phyloP scores from a whole-genome alignment of 225 moss, liverwort and hornwort genomes.

The Rhytidiadelphus loreus region DNA sequence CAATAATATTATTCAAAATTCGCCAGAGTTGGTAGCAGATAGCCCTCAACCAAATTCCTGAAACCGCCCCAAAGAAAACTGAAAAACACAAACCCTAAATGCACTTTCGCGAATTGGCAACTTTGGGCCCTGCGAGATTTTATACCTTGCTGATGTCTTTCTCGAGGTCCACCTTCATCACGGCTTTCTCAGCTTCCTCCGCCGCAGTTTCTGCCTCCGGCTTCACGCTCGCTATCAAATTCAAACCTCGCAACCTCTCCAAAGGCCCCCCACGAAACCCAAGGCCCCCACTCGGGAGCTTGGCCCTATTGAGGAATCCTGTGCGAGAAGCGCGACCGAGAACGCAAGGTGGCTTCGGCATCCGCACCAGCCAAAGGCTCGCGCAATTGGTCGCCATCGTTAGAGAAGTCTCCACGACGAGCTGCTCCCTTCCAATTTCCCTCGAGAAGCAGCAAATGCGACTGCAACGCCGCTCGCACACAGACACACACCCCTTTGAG shows the following conservation, averaged over 20 bases:
- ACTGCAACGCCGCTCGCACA: neutral
- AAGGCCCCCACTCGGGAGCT: neutral
- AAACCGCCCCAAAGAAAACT: neutral
- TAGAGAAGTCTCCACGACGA: neutral
- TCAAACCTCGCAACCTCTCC: neutral
- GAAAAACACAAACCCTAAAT: neutral
- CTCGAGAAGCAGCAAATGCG: neutral
- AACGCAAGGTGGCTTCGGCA: neutral
- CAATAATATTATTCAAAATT: neutral
- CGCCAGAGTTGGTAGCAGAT: too few relatives aligned
- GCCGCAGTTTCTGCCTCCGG: conserved; percentile 29
- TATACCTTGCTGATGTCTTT: conserved; percentile 7
- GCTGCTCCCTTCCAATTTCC: neutral
- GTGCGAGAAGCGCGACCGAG: neutral
- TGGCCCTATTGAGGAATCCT: neutral
- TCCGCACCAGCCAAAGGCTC: conserved; percentile 12
- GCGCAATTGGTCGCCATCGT: conserved; percentile 22
- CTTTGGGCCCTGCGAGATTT: too few relatives aligned
- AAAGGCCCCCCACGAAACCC: neutral
- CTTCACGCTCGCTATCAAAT: conserved; percentile 21
- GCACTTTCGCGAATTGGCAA: neutral
- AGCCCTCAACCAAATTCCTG: neutral
- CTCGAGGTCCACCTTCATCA: neutral
- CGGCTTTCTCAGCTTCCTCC: neutral
- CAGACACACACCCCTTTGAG: neutral